Base-by-base conservation (phyloP, 192 early-diverging fungal species). In the Funneliformis mosseae region DNA sequence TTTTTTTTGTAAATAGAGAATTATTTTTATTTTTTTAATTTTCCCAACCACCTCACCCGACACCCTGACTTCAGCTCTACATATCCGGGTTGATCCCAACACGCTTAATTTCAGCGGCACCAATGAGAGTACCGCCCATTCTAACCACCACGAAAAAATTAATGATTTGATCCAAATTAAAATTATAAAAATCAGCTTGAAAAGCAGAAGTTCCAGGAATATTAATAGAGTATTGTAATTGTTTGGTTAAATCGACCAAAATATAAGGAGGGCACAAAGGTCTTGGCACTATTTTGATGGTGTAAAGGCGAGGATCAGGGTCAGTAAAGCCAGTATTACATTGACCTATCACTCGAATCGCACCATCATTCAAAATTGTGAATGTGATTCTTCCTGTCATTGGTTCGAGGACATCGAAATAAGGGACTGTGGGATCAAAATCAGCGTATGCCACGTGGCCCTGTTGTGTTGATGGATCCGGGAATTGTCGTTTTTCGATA, bases 291-390 rank as follows among this genome's bases (percentile, higher is more conserved):
- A 72, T 72, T 27, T 10, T 72, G 21, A 41, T 23, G 3, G 21
- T 18, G 7, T 72, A 72, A 45, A 33, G 0, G 21, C 4, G 21
- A 14, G 70, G 70, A 72, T 72, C 14, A 5, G 41, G 38, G 4
- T 72, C 70, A 8, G 38, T 72, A 46, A 72, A 72, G 4, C 70
- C 70, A 10, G 70, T 72, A 46, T 72, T 72, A 72, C 70, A 72
- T 45, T 72, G 70, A 33, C 70, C 70, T 21, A 38, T 72, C 8
- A 72, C 70, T 72, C 41, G 43, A 43, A 46, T 41, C 9, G 7
- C 9, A 16, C 16, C 18, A 14, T 71, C 38, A 1, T 4, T 16
- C 10, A 43, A 5, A 18, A 2, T 0, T 25, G 70, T 72, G n/a
- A 72, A 72, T 23, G 70, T 72, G 11, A 72, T 14, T 33, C 41